A percentile compares a stretch with the other conserved stretches of the same genome.
phyloP scores from a whole-genome alignment of 2,329 filamentous ascomycete species.

The Grosmannia penicillata region DNA sequence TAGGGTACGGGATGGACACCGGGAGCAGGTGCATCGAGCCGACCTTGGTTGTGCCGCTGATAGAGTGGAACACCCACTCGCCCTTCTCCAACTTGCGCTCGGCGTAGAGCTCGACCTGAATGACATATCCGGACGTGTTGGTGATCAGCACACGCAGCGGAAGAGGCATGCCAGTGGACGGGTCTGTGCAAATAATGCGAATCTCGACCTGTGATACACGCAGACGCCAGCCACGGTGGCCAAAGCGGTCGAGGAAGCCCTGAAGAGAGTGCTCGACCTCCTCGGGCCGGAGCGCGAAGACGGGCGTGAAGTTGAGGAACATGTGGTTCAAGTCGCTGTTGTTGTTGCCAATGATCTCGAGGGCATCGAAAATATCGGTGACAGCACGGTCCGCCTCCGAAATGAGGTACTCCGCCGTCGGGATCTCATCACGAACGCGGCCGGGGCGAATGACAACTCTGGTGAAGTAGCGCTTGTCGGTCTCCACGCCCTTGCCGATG shows the following conservation, averaged over 20 bases:
- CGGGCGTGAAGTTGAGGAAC: constrained; percentile 98
- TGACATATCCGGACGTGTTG: constrained; percentile 96
- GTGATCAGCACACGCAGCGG: constrained; percentile 92
- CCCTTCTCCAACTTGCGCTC: constrained; percentile 97
- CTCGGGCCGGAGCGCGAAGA: constrained; percentile 79
- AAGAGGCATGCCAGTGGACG: constrained; percentile 66
- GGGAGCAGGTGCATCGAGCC: constrained; percentile 88
- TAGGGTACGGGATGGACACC: constrained; percentile 84
- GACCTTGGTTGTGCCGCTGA: constrained; percentile 87
- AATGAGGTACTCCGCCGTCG: constrained; percentile 95
- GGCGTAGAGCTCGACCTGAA: constrained; percentile 93
- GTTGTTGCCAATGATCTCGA: constrained; percentile 98
- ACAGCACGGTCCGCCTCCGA: constrained; percentile 93
- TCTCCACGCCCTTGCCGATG: constrained; percentile 84
- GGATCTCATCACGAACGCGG: constrained; percentile 89
- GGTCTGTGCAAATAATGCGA: constrained; percentile 93
- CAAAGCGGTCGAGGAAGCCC: constrained; percentile 93
- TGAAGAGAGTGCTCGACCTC: constrained; percentile 89
- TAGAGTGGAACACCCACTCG: constrained; percentile 97
- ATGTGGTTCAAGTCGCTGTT: constrained; percentile 99
- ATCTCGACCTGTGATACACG: constrained; percentile 97
- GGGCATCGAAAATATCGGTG: constrained; percentile 92
- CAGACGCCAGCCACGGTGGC: constrained; percentile 85
- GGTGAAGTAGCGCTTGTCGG: constrained; percentile 97
- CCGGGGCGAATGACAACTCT: constrained; percentile 90